Conservation (phyloP, 495 filamentous ascomycete species). For the Xeromyces bisporus region DNA sequence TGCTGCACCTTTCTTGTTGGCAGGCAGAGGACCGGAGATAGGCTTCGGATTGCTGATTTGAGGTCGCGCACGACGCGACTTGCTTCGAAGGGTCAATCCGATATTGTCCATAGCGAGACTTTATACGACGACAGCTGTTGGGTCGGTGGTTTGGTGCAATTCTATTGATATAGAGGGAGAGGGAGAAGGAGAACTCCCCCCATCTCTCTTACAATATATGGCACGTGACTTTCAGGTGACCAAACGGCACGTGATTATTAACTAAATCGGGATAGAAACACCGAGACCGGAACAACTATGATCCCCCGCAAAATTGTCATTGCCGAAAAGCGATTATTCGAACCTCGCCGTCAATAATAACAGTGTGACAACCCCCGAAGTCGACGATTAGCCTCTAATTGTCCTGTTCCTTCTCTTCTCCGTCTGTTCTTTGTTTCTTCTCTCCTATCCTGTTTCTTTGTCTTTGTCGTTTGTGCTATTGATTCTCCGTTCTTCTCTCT, state of each 20-base stretch:
- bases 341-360: conserved; percentile 4
- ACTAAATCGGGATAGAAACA: conserved; percentile 17
- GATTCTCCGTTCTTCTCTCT: conserved; percentile 7
- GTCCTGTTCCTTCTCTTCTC: not conserved
- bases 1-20: conserved; percentile 16
- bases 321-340: conserved; percentile 6
- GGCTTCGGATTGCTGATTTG: conserved; percentile 73
- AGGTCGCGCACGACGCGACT: conserved; percentile 52
- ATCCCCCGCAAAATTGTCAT: conserved; percentile 28
- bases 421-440: not conserved
- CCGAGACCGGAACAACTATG: conserved; percentile 26
- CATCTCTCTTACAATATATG: too few relatives aligned
- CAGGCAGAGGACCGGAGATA: conserved; percentile 47
- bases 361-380: too few relatives aligned
- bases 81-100: conserved; percentile 77
- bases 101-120: conserved; percentile 36
- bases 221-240: not conserved
- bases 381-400: conserved; percentile 1
- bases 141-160: not conserved
- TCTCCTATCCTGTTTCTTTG: not conserved
- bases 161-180: conserved; percentile 1
- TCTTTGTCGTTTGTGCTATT: not conserved
- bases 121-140: too few relatives aligned
- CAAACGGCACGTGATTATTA: too few relatives aligned
- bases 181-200: not conserved